A percentile compares a stretch with the other conserved stretches of the same genome.
Conservation (phyloP, 768 basidiomycete species). For the Multifurca ochricompacta region DNA sequence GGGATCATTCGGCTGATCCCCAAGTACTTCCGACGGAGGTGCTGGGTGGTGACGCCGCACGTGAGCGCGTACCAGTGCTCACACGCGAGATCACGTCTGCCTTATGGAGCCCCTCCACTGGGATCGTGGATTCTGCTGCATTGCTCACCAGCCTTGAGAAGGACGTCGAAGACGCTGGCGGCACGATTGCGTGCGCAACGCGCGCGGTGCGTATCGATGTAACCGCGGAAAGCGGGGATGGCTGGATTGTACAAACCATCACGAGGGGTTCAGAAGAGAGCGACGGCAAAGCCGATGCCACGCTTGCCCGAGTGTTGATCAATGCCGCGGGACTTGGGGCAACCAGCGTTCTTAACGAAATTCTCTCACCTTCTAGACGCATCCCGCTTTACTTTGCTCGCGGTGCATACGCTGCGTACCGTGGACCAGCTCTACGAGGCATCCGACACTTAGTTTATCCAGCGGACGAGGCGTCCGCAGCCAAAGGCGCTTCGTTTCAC, state of each 20-base stretch:
- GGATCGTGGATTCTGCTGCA: slow-evolving; percentile 82
- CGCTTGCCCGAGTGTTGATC: slow-evolving; percentile 69
- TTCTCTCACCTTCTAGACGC: slow-evolving; percentile 47
- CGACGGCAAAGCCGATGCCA: slow-evolving; percentile 43
- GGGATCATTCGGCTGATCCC: slow-evolving; percentile 21
- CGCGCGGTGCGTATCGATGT: slow-evolving; percentile 82
- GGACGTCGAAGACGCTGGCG: slow-evolving; percentile 65
- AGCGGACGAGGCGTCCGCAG: slow-evolving; percentile 60
- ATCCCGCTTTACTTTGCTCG: slow-evolving; percentile 75
- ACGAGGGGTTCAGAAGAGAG: slow-evolving; percentile 36
- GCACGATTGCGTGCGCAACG: slow-evolving; percentile 70
- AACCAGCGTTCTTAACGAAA: slow-evolving; percentile 59
- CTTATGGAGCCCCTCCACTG: slow-evolving; percentile 78
- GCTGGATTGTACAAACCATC: slow-evolving; percentile 85
- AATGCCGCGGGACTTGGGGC: slow-evolving; percentile 77
- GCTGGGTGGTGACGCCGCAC: slow-evolving; percentile 58
- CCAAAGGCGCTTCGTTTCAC: slow-evolving; percentile 51
- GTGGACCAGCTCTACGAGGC: slow-evolving; percentile 61
- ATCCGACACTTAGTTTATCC: slow-evolving; percentile 85
- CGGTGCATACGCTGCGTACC: slow-evolving; percentile 85
- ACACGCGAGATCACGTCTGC: slow-evolving; percentile 61
- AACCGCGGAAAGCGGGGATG: slow-evolving; percentile 35
- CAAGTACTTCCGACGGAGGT: slow-evolving; percentile 55
- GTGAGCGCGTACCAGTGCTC: slow-evolving; percentile 78
- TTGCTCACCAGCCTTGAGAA: slow-evolving; percentile 78